These are phyloP conservation scores for Tolypocladium nubicola DNA, from an alignment of 2,329 filamentous ascomycete species.

Conservation along the genomic window DNA sequence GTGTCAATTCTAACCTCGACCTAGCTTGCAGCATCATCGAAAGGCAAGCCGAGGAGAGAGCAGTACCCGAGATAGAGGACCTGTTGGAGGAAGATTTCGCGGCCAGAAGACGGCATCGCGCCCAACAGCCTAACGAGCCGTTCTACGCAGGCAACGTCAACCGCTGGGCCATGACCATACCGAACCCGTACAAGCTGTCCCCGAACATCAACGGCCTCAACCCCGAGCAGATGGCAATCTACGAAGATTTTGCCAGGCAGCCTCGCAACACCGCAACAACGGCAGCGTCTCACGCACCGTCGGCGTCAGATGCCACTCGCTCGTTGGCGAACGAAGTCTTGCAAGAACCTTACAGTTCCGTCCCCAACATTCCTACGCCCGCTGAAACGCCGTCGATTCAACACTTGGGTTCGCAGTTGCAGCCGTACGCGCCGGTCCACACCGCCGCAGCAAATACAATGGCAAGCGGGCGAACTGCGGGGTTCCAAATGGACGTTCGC, in stretches of 20 bases:
- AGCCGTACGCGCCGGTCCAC: conserved; percentile 45
- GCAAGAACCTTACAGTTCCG: conserved; percentile 47
- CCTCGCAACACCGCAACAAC: conserved; percentile 52
- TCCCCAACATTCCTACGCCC: conserved; percentile 48
- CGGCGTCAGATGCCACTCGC: conserved; percentile 49
- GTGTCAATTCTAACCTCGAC: conserved; percentile 95
- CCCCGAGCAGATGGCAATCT: conserved; percentile 86
- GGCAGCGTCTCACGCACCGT: conserved; percentile 44
- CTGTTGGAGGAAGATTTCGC: conserved; percentile 78
- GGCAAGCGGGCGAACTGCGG: conserved; percentile 39
- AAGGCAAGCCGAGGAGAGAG: conserved; percentile 87
- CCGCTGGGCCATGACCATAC: conserved; percentile 88
- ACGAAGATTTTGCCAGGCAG: conserved; percentile 89
- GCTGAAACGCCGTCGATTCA: conserved; percentile 48
- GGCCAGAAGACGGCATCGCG: conserved; percentile 63
- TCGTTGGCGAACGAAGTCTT: conserved; percentile 54
- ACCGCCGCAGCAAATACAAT: conserved; percentile 20
- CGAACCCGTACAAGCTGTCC: conserved; percentile 82
- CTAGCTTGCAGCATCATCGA: conserved; percentile 89
- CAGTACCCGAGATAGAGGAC: conserved; percentile 88
- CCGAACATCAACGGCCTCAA: conserved; percentile 64
- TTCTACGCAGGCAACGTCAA: conserved; percentile 76
- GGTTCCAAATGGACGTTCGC: conserved; percentile 40
- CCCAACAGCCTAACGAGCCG: conserved; percentile 67
- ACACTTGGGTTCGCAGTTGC: conserved; percentile 41